Percentiles rank a stretch among this genome's conserved stretches.
Conservation (phyloP, 495 filamentous ascomycete species). For the Penicillium psychrofluorescens region DNA sequence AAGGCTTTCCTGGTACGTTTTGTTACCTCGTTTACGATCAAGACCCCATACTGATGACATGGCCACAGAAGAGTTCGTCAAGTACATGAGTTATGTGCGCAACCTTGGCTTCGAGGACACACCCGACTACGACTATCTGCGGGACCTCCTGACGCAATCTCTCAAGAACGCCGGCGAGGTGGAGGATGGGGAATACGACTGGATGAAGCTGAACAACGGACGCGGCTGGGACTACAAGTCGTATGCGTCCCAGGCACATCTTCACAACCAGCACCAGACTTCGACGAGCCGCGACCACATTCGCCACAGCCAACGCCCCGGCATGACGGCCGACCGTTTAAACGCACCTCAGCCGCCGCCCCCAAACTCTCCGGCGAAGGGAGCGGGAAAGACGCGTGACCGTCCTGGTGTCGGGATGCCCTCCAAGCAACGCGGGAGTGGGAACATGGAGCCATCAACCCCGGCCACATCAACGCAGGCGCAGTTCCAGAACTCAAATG, state of each 20-base stretch:
- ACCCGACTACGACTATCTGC: constrained; percentile 96
- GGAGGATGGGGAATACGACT: constrained; percentile 98
- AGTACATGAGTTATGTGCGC: constrained; percentile 93
- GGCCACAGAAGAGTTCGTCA: constrained; percentile 78
- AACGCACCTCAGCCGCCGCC: constrained; percentile 91
- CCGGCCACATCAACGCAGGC: constrained; percentile 79
- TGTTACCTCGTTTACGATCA: background rate
- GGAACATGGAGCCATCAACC: constrained; percentile 68
- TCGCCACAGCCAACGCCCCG: constrained; percentile 53
- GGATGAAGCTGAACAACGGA: constrained; percentile 98
- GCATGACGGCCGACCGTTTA: constrained; percentile 84
- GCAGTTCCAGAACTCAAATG: constrained; percentile 84
- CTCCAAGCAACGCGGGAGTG: constrained; percentile 64
- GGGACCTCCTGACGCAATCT: constrained; percentile 94
- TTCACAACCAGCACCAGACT: constrained; percentile 70
- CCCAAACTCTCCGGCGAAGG: constrained; percentile 70
- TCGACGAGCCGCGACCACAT: constrained; percentile 72
- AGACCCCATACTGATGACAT: background rate
- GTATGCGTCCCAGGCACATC: constrained; percentile 66
- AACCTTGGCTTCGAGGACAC: constrained; percentile 98
- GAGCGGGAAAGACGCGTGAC: constrained; percentile 70
- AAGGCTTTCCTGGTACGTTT: constrained; percentile 74
- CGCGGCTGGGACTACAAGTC: constrained; percentile 92
- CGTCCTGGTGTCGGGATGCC: constrained; percentile 70
- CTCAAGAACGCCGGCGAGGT: constrained; percentile 90